Evolutionary conservation across 2,329 filamentous ascomycete genomes (phyloP), one percentile per base, ranked within the genome.

Genomic region (Cladosporium sp.): DNA sequence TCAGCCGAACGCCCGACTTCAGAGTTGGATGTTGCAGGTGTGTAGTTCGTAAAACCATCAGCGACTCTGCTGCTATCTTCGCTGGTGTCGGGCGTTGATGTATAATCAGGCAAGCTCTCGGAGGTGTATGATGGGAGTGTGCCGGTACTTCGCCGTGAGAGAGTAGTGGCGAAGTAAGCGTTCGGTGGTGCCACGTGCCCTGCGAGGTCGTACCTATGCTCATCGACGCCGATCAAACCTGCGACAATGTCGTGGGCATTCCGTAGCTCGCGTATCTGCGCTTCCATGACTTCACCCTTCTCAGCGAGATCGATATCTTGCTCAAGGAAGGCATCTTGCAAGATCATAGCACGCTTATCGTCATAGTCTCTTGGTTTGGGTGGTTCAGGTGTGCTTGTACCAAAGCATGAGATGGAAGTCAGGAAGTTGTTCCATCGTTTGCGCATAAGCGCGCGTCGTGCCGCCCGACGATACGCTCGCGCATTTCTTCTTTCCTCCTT

Each of bases 401-500:
- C 67, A 58, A 73, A 73, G 65, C 73, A 75, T 49, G 67, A 74
- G 62, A 77, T 66, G 25, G 72, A 67, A 13, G 63, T 62, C 7
- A 75, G 62, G 59, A 77, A 71, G 23, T 67, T 66, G 21, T 71
- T 74, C 83, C 84, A 86, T 78, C 82, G 85, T 60, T 81, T 79
- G 36, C 79, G 77, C 78, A 83, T 81, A 48, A 80, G 78, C 56
- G 84, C 82, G 32, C 81, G 76, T 25, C 83, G 80, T 23, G 85
- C 85, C 32, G 85, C 84, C 34, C 81, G 79, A 51, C 80, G 81
- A 69, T 87, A 88, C 8, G 82, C 79, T 14, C 81, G 78, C 13
- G 78, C 82, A 30, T 81, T 83, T 32, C 80, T 77, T 59, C 84
- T 80, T 73, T 87, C 84, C 76, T 88, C 85, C 16, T 79, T 80